These are phyloP conservation scores for Venustampulla echinocandica DNA, from an alignment of 495 filamentous ascomycete genomes.

Conservation along the genomic window DNA sequence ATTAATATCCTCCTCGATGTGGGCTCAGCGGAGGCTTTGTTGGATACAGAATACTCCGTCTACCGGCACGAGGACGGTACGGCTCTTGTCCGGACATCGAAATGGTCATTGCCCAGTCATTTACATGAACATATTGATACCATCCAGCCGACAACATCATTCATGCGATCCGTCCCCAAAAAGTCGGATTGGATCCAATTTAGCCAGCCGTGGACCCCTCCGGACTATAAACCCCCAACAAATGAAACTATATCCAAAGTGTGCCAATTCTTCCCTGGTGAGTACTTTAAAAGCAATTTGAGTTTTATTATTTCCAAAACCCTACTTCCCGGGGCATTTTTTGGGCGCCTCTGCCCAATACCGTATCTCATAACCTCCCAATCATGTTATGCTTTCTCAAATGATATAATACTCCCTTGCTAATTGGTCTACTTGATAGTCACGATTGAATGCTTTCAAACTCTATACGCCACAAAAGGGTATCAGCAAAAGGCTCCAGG, in stretches of 20 bases:
- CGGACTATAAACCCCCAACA: conserved; percentile 10
- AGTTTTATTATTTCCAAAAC: no score
- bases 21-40: conserved; percentile 45
- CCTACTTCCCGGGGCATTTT: no score
- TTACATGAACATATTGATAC: conserved; percentile 50
- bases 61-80: conserved; percentile 40
- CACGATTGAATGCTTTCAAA: conserved; percentile 43
- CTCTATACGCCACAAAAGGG: conserved; percentile 44
- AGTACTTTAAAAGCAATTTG: no score
- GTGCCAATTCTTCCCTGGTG: conserved; percentile 14
- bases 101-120: conserved; percentile 46
- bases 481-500: conserved; percentile 27
- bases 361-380: no score
- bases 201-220: conserved; percentile 3
- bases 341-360: no score
- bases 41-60: conserved; percentile 51
- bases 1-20: conserved; percentile 43
- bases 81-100: conserved; percentile 27
- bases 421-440: no score
- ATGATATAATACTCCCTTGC: no score
- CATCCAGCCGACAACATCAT: conserved; percentile 60
- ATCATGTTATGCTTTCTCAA: no score
- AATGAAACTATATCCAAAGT: conserved; percentile 12
- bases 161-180: conserved; percentile 32
- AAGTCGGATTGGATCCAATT: conserved; percentile 12